A percentile compares a stretch with the other conserved stretches of the same genome.
Evolutionary conservation across 768 basidiomycete species (phyloP).

Genomic region (Tylopilus sp.): DNA sequence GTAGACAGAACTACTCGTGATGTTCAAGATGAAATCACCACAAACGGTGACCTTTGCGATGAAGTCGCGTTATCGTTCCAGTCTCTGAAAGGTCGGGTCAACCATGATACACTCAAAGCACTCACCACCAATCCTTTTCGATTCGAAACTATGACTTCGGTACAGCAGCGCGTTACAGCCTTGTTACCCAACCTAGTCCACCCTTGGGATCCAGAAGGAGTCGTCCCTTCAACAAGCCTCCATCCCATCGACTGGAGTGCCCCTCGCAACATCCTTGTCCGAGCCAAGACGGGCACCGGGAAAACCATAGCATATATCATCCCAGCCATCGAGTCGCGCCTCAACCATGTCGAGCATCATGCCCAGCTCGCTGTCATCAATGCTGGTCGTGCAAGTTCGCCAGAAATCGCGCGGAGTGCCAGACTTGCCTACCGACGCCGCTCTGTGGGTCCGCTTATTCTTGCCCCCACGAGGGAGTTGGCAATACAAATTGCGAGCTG

Average conservation of each 20-base stretch:
- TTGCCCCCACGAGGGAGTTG: conserved; percentile 87
- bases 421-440: conserved; percentile 38
- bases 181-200: conserved; percentile 67
- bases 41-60: neutral
- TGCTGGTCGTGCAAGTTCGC: conserved; percentile 35
- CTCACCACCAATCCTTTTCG: conserved; percentile 63
- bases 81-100: conserved; percentile 38
- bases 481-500: conserved; percentile 89
- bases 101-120: conserved; percentile 48
- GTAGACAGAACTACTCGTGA: neutral
- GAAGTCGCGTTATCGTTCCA: conserved; percentile 26
- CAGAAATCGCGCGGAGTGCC: conserved; percentile 29
- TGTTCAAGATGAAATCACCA: neutral
- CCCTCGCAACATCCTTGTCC: conserved; percentile 73
- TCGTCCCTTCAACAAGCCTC: neutral
- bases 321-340: conserved; percentile 77
- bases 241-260: conserved; percentile 3
- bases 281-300: conserved; percentile 86
- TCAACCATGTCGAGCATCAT: conserved; percentile 51
- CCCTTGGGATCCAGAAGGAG: conserved; percentile 42
- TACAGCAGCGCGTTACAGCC: conserved; percentile 76
- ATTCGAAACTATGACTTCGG: conserved; percentile 69
- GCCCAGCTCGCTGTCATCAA: conserved; percentile 40
- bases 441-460: conserved; percentile 69
- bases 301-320: conserved; percentile 89